Conservation (phyloP, 768 basidiomycete species). For the Tricholoma terreum region DNA sequence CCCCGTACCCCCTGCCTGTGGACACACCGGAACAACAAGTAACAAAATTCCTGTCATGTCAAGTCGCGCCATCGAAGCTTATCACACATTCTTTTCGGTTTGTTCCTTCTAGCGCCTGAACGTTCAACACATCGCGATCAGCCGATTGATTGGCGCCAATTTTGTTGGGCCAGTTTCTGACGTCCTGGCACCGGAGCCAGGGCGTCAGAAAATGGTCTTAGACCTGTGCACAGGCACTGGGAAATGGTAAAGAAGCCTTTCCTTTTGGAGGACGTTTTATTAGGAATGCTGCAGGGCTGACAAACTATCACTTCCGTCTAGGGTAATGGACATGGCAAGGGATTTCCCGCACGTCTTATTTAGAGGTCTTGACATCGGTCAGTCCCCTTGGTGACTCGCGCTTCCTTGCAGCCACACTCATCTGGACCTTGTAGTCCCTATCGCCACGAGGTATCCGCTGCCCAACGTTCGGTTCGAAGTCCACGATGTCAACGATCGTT, state of each 20-base stretch:
- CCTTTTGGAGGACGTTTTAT: conserved; percentile 17
- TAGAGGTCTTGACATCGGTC: conserved; percentile 76
- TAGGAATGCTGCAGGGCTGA: conserved; percentile 4
- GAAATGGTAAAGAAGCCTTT: conserved; percentile 50
- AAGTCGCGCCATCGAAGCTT: conserved; percentile 1
- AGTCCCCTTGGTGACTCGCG: conserved; percentile 16
- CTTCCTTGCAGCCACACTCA: neutral
- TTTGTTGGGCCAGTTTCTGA: conserved; percentile 60
- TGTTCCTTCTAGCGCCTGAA: conserved; percentile 46
- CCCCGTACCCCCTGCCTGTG: conserved; percentile 71
- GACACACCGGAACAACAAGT: conserved; percentile 71
- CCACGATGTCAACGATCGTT: conserved; percentile 52
- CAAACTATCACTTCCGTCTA: conserved; percentile 27
- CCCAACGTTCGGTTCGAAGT: conserved; percentile 66
- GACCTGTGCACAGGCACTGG: conserved; percentile 81
- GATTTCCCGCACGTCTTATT: conserved; percentile 64
- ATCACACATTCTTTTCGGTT: neutral
- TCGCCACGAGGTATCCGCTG: conserved; percentile 60
- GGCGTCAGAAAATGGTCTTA: conserved; percentile 50
- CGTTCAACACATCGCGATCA: conserved; percentile 46
- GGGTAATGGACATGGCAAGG: conserved; percentile 73
- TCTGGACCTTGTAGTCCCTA: conserved; percentile 52
- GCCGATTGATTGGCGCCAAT: conserved; percentile 49
- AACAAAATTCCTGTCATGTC: conserved; percentile 18
- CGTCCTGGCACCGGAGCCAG: conserved; percentile 40